Conservation (phyloP, 1,284 basidiomycete genomes). For the Chiua sp. region DNA sequence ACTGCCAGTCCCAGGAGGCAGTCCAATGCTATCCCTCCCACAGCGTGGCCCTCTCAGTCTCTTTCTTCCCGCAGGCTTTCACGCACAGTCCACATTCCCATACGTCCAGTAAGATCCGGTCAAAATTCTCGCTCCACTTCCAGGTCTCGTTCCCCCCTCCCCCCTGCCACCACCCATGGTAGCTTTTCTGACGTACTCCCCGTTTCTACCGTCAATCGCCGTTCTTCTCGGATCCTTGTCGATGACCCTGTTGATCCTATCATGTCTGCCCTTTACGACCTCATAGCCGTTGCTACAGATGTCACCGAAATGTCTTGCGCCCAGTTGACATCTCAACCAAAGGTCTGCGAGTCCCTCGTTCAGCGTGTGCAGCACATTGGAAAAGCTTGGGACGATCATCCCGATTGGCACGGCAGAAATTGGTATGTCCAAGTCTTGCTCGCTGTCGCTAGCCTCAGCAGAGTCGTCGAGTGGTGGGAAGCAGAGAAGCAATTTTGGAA, state of each 20-base stretch:
- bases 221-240: slow-evolving; percentile 74
- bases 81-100: slow-evolving; percentile 79
- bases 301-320: slow-evolving; percentile 90
- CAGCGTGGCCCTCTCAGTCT: slow-evolving; percentile 61
- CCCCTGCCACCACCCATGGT: slow-evolving; percentile 68
- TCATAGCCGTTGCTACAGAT: slow-evolving; percentile 95
- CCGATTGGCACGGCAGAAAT: slow-evolving; percentile 96
- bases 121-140: slow-evolving; percentile 96
- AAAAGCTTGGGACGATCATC: slow-evolving; percentile 95
- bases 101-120: slow-evolving; percentile 69
- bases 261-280: slow-evolving; percentile 89
- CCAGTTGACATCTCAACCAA: slow-evolving; percentile 85
- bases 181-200: slow-evolving; percentile 64
- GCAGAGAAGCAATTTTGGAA: slow-evolving; percentile 99
- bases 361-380: slow-evolving; percentile 92
- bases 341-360: slow-evolving; percentile 87
- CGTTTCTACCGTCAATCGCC: slow-evolving; percentile 62
- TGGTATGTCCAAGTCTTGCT: slow-evolving; percentile 99
- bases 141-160: slow-evolving; percentile 93
- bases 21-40: slow-evolving; percentile 51
- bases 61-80: slow-evolving; percentile 75
- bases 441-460: slow-evolving; percentile 94
- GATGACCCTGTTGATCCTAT: slow-evolving; percentile 89
- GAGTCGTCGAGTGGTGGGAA: slow-evolving; percentile 99
- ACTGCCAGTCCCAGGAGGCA: slow-evolving; percentile 67